Base-by-base conservation (phyloP, 805 yeast species). In the Yueomyces sinensis region DNA sequence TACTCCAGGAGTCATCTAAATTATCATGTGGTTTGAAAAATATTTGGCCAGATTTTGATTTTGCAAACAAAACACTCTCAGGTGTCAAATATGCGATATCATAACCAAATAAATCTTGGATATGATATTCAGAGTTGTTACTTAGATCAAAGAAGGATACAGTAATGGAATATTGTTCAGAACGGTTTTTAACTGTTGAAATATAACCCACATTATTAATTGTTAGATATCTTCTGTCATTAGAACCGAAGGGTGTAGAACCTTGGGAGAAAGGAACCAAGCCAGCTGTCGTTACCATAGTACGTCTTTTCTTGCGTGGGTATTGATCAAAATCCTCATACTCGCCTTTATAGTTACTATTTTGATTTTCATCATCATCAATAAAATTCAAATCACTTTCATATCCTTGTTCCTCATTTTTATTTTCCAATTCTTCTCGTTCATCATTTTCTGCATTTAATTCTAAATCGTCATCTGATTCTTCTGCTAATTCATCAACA, bases 111-210 rank as follows among this genome's bases (percentile, higher is more conserved):
- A 71, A 55, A 56, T 89, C 97, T 32, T 76, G 77, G 58, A 89
- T 87, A 56, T 84, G 89, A 47, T 83, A 83, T 46, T 84, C 95
- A 37, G 76, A 72, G 49, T 77, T 79, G 11, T 67, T 49, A 0
- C 83, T 74, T 35, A 79, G 65, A 52, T 89, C 96, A 49, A 83
- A 84, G 49, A 91, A 89, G 13, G 83, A 72, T 2, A 87, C 83
- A 0, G 95, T 87, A n/a, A 89, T 65, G 28, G 87, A 75, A 39
- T 75, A 71, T 43, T 74, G 70, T 2, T 59, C 61, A n/a, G 28
- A 5, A 19, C 62, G 63, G 17, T 68, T 75, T 40, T 70, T 68
- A 11, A 82, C 91, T 1, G 84, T 65, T 73, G 93, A 81, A 0
- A 76, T 79, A 50, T 82, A 82, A 0, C 96, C 98, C 20, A 75